Base-by-base conservation (phyloP, 805 yeast genomes). In the Candida dajiaensis region DNA sequence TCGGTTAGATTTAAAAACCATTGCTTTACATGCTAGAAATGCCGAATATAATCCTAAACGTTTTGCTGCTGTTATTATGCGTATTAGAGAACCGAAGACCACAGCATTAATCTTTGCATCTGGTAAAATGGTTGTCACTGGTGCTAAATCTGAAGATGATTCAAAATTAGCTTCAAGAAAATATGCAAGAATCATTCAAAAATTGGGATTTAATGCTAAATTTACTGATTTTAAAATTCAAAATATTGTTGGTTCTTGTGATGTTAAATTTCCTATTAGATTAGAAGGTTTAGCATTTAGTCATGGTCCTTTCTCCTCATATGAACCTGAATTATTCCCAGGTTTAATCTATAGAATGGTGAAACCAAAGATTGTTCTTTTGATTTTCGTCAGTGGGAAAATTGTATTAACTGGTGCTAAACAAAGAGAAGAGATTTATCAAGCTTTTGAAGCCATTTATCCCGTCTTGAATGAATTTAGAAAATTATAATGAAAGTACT, bases 291-390 rank as follows among this genome's bases (percentile, higher is more conserved):
- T 94, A 60, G 99, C 99, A 4, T 94, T 90, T 66, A 83, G 95
- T 57, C 99, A 94, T 77, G 99, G 99, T 49, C 89, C 96, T 72
- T 94, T 94, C 92, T 85, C 96, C 53, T 88, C 97, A 16, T 94
- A 94, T 64, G 99, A 94, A 69, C 99, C 99, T 4, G 99, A 94
- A 68, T 74, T 94, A 64, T 94, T 94, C 69, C 99, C 99, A 3
- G 99, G 99, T 62, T 77, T 94, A 58, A 94, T 94, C 70, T 94
- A 94, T 75, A 89, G 99, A 77, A 94, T 94, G 99, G 99, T 94
- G 58, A 92, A 92, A 67, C 99, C 99, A 16, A 94, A 94, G 68
- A 94, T 94, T 70, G 99, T 94, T 44, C 72, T 94, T 61, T 77
- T 94, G 69, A 90, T 94, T 58, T 94, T 94, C 67, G 99, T 94